A percentile compares a stretch with the other conserved stretches of the same genome.
These are phyloP conservation scores for Trichocomaceae sp. DNA, from an alignment of 2,329 filamentous ascomycete genomes.

Conservation along the genomic window DNA sequence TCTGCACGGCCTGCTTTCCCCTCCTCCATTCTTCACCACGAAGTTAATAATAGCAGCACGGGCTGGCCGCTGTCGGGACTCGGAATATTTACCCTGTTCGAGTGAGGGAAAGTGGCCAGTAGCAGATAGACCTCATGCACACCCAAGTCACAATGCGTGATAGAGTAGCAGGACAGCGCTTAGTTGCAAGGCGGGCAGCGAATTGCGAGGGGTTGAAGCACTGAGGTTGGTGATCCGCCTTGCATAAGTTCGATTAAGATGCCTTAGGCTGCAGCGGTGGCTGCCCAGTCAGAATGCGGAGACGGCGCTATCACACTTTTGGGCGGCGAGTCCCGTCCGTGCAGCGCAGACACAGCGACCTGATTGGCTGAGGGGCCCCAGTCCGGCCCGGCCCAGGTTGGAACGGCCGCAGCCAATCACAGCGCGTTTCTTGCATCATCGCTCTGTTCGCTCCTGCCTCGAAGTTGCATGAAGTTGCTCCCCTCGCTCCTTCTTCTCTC, in stretches of 20 bases:
- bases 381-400: conserved; percentile 1
- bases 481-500: not conserved
- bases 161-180: not conserved
- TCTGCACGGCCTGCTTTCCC: not conserved
- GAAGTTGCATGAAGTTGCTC: too few relatives aligned
- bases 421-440: not conserved
- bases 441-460: not conserved
- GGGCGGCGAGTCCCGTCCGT: not conserved
- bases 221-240: not conserved
- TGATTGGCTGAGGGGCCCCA: not conserved
- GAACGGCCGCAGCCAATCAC: not conserved
- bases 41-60: not conserved
- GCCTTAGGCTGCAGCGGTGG: not conserved
- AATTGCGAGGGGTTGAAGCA: not conserved
- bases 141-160: not conserved
- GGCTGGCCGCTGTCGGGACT: too few relatives aligned
- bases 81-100: not conserved
- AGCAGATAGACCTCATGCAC: not conserved
- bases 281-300: not conserved
- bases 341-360: not conserved
- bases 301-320: not conserved
- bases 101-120: not conserved
- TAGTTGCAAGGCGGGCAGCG: not conserved
- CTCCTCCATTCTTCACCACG: not conserved
- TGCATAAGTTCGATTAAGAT: not conserved